Evolutionary conservation across 306 rosid genomes (phyloP).

Genomic region (Prunus dulcis): DNA sequence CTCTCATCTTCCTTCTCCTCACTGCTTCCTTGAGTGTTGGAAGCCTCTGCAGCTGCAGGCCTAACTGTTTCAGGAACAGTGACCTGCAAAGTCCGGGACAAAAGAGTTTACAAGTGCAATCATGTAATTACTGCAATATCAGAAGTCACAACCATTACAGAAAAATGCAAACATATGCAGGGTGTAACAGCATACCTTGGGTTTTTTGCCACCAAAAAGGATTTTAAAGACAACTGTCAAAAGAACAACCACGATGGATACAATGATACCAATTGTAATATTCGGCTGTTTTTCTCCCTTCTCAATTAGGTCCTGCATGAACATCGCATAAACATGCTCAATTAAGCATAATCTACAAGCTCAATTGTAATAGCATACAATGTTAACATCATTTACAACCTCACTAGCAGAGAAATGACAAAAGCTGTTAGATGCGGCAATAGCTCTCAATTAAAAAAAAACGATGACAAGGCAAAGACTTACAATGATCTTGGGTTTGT

Average conservation of each 20-base stretch:
- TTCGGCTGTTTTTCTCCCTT: slow-evolving; percentile 76
- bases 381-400: no score
- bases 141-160: not conserved
- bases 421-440: not conserved
- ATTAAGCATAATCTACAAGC: not conserved
- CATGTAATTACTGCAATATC: not conserved
- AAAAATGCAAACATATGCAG: not conserved
- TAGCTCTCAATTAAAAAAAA: not conserved
- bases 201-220: slow-evolving; percentile 71
- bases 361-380: no score
- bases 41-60: slow-evolving; percentile 33
- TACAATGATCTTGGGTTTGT: slow-evolving; percentile 61
- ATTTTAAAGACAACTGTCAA: slow-evolving; percentile 51
- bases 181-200: slow-evolving; percentile 1
- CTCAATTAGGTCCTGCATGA: slow-evolving; percentile 64
- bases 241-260: slow-evolving; percentile 45
- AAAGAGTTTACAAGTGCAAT: not conserved
- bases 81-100: not conserved
- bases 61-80: slow-evolving; percentile 41
- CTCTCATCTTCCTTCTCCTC: slow-evolving; percentile 37
- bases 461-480: slow-evolving; percentile 9
- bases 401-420: not conserved
- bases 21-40: slow-evolving; percentile 15
- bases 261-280: slow-evolving; percentile 64
- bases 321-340: not conserved